phyloP scores from a whole-genome alignment of 331 rosid genomes.

The Acacia concinna region DNA sequence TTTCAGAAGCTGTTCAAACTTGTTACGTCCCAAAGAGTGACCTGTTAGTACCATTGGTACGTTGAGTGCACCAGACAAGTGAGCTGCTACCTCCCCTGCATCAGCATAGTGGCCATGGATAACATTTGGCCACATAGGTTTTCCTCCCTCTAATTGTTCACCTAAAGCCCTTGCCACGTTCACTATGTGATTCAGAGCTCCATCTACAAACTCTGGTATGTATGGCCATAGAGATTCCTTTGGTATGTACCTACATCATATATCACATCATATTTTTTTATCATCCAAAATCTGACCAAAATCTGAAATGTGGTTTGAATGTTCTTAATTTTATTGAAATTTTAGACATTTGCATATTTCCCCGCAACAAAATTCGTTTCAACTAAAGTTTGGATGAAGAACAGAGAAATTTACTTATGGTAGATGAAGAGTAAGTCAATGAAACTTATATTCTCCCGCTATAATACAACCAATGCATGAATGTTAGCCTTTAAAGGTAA shows the following conservation, averaged over 20 bases:
- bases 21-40: constrained; percentile 77
- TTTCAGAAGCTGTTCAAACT: constrained; percentile 79
- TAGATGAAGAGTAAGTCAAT: background rate
- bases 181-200: constrained; percentile 72
- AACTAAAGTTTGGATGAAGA: background rate
- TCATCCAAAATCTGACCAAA: no score
- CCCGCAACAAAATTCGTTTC: background rate
- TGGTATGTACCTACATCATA: constrained; percentile 42
- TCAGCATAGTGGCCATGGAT: constrained; percentile 86
- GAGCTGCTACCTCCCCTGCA: constrained; percentile 80
- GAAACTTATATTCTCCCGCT: background rate
- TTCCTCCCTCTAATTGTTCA: constrained; percentile 68
- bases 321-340: background rate
- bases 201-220: constrained; percentile 77
- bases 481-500: background rate
- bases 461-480: background rate
- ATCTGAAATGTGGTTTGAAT: background rate
- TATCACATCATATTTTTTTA: background rate
- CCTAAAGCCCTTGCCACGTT: constrained; percentile 75
- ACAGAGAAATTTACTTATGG: background rate
- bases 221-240: constrained; percentile 78
- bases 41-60: constrained; percentile 84
- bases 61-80: constrained; percentile 70
- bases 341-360: background rate
- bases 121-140: constrained; percentile 73